Conservation (phyloP, 2,329 filamentous ascomycete species). For the Aspergillus fijiensis region DNA sequence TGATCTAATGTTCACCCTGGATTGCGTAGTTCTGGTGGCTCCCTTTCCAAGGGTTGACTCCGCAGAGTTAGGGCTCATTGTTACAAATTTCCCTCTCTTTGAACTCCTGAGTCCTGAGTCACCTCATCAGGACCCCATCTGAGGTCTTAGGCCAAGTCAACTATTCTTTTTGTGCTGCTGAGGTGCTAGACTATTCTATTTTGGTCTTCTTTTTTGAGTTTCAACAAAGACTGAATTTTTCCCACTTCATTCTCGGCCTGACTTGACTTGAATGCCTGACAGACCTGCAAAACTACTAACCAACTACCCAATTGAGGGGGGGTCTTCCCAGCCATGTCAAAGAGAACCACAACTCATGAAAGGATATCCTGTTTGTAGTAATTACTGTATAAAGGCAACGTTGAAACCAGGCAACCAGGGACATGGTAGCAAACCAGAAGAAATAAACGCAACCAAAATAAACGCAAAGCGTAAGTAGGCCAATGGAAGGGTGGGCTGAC, state of each 20-base stretch:
- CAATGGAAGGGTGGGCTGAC: conserved; percentile 2
- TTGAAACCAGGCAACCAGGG: neutral
- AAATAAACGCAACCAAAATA: neutral
- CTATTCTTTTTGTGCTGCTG: neutral
- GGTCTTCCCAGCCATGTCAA: neutral
- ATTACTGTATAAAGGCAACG: neutral
- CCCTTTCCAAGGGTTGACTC: conserved; percentile 3
- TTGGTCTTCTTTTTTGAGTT: neutral
- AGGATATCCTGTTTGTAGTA: neutral
- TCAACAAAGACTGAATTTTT: neutral
- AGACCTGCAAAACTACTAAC: neutral
- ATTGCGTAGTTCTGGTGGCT: conserved; percentile 5
- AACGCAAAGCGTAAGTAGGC: neutral
- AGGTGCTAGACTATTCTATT: neutral
- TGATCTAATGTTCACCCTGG: conserved; percentile 3
- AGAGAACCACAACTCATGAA: neutral
- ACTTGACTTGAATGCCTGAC: neutral
- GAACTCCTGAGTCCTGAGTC: conserved; percentile 10
- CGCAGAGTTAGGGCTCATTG: conserved; percentile 1
- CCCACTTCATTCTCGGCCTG: neutral
- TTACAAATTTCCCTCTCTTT: neutral
- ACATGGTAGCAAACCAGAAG: neutral
- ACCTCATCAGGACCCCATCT: neutral
- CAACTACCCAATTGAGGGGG: neutral
- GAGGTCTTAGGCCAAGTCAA: neutral